Percentiles rank a stretch among this genome's conserved stretches.
Conservation (phyloP, 352 stramenopile genomes). For the Detonula confervacea region DNA sequence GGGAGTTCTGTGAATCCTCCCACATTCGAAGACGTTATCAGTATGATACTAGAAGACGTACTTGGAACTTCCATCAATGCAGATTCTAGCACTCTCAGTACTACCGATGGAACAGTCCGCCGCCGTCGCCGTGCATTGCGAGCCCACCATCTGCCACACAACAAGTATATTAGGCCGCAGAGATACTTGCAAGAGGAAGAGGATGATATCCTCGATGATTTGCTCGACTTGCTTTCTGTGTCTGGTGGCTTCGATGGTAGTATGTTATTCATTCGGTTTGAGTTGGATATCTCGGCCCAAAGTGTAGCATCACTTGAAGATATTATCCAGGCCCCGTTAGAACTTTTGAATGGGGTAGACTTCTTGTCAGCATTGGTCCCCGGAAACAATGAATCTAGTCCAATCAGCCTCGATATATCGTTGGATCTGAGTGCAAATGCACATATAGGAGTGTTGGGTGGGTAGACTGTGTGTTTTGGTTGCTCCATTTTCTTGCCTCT, state of each 20-base stretch:
- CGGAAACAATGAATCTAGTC: not conserved
- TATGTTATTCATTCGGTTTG: constrained; percentile 26
- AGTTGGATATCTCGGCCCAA: constrained; percentile 34
- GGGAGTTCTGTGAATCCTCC: not conserved
- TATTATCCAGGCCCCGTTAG: constrained; percentile 20
- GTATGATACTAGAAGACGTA: constrained; percentile 38
- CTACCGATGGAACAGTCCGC: not conserved
- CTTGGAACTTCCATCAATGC: not conserved
- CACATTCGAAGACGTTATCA: constrained; percentile 36
- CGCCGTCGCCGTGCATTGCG: constrained; percentile 9
- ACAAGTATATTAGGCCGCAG: constrained; percentile 11
- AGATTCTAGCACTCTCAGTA: not conserved
- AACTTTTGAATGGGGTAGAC: constrained; percentile 17
- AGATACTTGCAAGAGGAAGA: not conserved
- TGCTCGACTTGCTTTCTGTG: constrained; percentile 26
- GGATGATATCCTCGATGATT: not conserved
- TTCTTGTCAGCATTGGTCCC: constrained; percentile 19
- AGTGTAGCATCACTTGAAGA: not conserved
- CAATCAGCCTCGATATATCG: not conserved
- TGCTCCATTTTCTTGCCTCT: not conserved
- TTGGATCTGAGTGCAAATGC: not conserved
- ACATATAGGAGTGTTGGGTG: not conserved
- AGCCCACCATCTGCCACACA: constrained; percentile 32
- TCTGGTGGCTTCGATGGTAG: constrained; percentile 30
- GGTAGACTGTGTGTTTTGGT: not conserved